Evolutionary conservation across 768 basidiomycete genomes (phyloP), one percentile per base, ranked within the genome.

Genomic region (Royoungia palumana): DNA sequence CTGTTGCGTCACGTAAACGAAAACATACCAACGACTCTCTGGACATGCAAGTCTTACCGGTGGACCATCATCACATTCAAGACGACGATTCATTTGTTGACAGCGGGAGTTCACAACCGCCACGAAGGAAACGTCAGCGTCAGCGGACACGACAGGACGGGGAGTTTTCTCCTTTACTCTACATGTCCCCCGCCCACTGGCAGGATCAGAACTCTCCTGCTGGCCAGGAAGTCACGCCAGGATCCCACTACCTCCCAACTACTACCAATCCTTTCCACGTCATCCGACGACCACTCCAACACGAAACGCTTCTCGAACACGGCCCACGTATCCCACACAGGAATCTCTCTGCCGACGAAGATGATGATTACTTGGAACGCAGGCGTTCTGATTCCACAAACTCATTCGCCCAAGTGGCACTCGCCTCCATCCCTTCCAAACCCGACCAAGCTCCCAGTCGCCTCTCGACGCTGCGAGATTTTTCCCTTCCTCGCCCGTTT

Each of bases 131-230:
- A 27, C 50, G 63, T 20, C 52, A 41, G 14, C 52, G 57, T 20
- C 22, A 49, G 39, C 25, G 28, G 37, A 25, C 6, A 8, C 51
- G 24, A 34, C 46, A 35, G 25, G 57, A 49, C 28, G 13, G 45
- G n/a, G 51, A 55, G 37, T 63, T 65, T 11, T 35, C 63, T 11
- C 61, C 63, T 25, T 61, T 65, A 39, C 55, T 63, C 34, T 19
- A 54, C 3, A 50, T 57, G 37, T 49, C 63, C 27, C 57, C 55
- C 3, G 24, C 20, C 6, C 40, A 10, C 27, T 5, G 8, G 27
- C 27, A n/a, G 11, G 44, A 42, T 16, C 44, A 13, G 27, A n/a
- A n/a, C 25, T 7, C 9, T 6, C 5, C 22, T 30, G 13, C 6
- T 9, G 49, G 49, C 17, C 53, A 45, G 19, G 51, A 49, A 19